Percentiles rank a stretch among this genome's conserved stretches.
phyloP scores from a whole-genome alignment of 805 yeast species.

The Wickerhamiella kurtzmanii region DNA sequence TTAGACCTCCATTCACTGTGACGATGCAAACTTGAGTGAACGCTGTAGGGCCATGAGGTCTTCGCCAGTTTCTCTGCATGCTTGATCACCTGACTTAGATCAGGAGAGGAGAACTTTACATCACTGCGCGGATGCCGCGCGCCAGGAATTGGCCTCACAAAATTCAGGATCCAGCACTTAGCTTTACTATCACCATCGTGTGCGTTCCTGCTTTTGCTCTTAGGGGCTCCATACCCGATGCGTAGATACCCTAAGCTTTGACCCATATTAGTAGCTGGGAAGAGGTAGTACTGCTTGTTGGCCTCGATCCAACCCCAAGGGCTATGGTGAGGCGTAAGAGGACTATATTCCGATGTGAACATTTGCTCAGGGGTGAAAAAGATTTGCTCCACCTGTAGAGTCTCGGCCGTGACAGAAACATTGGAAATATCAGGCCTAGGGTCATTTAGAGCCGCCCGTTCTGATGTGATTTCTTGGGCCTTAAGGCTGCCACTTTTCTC shows the following conservation, averaged over 20 bases:
- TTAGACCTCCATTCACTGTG: background rate
- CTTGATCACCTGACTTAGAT: background rate
- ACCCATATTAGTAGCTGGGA: slow-evolving; percentile 1
- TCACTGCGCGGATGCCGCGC: background rate
- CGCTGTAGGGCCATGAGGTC: background rate
- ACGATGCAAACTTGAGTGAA: background rate
- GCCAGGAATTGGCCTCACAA: background rate
- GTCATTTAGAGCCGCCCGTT: too few relatives aligned
- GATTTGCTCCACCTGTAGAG: background rate
- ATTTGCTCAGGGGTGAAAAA: slow-evolving; percentile 1
- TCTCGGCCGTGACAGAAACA: background rate
- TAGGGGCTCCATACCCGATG: background rate
- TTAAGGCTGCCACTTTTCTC: background rate
- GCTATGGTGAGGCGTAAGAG: slow-evolving; percentile 10
- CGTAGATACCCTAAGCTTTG: background rate
- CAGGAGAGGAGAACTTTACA: background rate
- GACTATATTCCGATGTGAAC: slow-evolving; percentile 5
- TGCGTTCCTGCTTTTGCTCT: too few relatives aligned
- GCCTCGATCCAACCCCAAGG: slow-evolving; percentile 9
- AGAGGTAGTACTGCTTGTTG: slow-evolving; percentile 10
- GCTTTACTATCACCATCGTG: background rate
- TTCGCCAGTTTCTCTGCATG: background rate
- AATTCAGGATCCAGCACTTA: background rate
- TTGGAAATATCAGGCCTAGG: background rate
- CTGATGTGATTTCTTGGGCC: too few relatives aligned